A percentile compares a stretch with the other conserved stretches of the same genome.
Conservation (phyloP, 1,284 basidiomycete species). For the Hemileia vastatrix region DNA sequence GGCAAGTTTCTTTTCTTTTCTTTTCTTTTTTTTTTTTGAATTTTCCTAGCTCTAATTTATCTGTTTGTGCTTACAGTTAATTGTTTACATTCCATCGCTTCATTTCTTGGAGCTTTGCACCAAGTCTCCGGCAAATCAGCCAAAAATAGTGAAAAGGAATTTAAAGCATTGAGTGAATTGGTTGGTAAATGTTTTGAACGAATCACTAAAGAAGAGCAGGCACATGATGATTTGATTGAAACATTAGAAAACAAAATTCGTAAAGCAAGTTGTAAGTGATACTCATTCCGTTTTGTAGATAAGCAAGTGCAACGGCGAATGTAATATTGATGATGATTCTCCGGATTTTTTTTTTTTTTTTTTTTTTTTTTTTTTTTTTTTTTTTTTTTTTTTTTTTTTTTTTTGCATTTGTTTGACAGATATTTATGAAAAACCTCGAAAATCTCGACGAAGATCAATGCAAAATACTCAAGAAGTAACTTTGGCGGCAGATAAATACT, state of each 20-base stretch:
- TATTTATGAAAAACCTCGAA: constrained; percentile 1
- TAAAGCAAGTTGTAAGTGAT: background rate
- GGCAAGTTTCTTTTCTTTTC: background rate
- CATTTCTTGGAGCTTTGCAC: background rate
- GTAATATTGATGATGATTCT: no score
- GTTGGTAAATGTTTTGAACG: background rate
- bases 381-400: no score
- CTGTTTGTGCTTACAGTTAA: background rate
- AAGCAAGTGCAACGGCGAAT: no score
- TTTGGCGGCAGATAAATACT: background rate
- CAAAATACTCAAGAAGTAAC: background rate
- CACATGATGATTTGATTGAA: constrained; percentile 1
- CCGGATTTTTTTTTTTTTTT: no score
- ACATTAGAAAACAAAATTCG: background rate
- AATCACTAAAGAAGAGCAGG: background rate
- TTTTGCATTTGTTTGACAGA: no score
- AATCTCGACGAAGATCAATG: background rate
- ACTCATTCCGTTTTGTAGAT: no score
- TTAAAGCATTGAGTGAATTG: background rate
- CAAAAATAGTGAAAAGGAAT: background rate
- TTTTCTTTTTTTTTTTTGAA: background rate
- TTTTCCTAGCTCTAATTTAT: background rate
- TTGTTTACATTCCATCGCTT: background rate
- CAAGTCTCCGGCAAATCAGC: background rate
- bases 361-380: no score